Conservation (phyloP, 352 stramenopile species). For the Phytophthora multivora region DNA sequence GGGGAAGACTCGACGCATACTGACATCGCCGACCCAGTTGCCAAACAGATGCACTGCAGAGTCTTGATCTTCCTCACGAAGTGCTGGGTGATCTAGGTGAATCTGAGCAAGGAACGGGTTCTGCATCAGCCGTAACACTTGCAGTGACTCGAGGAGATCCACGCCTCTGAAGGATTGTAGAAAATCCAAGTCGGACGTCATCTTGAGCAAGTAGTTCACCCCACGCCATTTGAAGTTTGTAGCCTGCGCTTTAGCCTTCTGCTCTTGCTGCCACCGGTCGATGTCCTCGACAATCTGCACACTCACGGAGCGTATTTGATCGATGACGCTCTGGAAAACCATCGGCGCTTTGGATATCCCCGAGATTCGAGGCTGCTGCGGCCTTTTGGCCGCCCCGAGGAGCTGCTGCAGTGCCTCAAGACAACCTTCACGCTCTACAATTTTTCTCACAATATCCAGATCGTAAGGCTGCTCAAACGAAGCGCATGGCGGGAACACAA, state of each 20-base stretch:
- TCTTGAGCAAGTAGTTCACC: slow-evolving; percentile 85
- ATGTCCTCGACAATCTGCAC: slow-evolving; percentile 78
- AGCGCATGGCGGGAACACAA: slow-evolving; percentile 37
- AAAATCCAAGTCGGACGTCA: slow-evolving; percentile 69
- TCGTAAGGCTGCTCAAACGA: slow-evolving; percentile 52
- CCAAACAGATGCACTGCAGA: slow-evolving; percentile 32
- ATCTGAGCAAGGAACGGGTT: slow-evolving; percentile 72
- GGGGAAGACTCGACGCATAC: slow-evolving; percentile 61
- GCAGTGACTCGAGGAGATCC: slow-evolving; percentile 43
- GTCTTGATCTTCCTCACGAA: slow-evolving; percentile 37
- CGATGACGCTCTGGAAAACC: slow-evolving; percentile 66
- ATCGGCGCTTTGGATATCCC: slow-evolving; percentile 45
- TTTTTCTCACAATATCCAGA: slow-evolving; percentile 71
- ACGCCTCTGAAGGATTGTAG: slow-evolving; percentile 36
- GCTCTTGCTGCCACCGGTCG: slow-evolving; percentile 51
- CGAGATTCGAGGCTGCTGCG: slow-evolving; percentile 24
- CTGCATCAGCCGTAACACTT: slow-evolving; percentile 49
- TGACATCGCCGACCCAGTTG: slow-evolving; percentile 55
- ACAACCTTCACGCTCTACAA: slow-evolving; percentile 83
- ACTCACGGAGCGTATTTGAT: slow-evolving; percentile 65
- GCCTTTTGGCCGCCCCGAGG: slow-evolving; percentile 26
- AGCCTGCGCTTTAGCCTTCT: slow-evolving; percentile 25
- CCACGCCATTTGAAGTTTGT: slow-evolving; percentile 72
- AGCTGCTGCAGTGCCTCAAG: slow-evolving; percentile 75
- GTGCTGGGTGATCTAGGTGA: slow-evolving; percentile 58